phyloP scores from a whole-genome alignment of 2,329 filamentous ascomycete genomes.

The Botrytis sinoallii region DNA sequence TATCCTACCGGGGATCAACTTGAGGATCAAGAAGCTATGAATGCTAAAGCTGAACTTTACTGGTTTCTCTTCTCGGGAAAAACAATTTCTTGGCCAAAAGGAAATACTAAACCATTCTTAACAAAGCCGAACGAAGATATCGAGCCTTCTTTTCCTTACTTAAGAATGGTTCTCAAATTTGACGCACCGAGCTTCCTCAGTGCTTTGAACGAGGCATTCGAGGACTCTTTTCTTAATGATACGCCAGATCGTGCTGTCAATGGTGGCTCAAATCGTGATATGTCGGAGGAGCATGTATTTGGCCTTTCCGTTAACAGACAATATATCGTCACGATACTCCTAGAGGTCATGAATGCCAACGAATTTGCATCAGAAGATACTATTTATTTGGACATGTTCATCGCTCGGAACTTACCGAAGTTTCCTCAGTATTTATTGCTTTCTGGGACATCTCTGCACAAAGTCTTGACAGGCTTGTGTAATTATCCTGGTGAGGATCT shows the following conservation, averaged over 20 bases:
- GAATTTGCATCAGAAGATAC: conserved; percentile 78
- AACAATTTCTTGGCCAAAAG: conserved; percentile 70
- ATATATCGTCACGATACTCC: conserved; percentile 84
- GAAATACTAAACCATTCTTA: conserved; percentile 56
- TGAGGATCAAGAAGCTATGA: conserved; percentile 65
- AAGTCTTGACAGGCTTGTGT: conserved; percentile 78
- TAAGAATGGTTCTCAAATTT: conserved; percentile 80
- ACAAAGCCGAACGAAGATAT: conserved; percentile 54
- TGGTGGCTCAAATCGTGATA: conserved; percentile 47
- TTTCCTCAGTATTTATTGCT: conserved; percentile 94
- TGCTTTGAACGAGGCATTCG: conserved; percentile 94
- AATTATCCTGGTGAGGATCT: conserved; percentile 77
- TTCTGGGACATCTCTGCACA: conserved; percentile 79
- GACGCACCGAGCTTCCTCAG: conserved; percentile 92
- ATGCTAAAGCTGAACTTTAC: conserved; percentile 85
- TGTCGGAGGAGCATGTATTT: conserved; percentile 64
- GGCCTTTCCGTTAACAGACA: conserved; percentile 79
- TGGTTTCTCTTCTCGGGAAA: conserved; percentile 90
- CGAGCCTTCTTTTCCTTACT: conserved; percentile 79
- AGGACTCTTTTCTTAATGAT: conserved; percentile 89
- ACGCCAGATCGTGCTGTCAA: conserved; percentile 61
- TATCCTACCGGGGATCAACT: conserved; percentile 83
- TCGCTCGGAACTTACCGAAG: conserved; percentile 91
- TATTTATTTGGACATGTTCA: conserved; percentile 97
- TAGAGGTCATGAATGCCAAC: conserved; percentile 80